Evolutionary conservation across 441 rosid species (phyloP).

Genomic region (Corymbia citriodora): DNA sequence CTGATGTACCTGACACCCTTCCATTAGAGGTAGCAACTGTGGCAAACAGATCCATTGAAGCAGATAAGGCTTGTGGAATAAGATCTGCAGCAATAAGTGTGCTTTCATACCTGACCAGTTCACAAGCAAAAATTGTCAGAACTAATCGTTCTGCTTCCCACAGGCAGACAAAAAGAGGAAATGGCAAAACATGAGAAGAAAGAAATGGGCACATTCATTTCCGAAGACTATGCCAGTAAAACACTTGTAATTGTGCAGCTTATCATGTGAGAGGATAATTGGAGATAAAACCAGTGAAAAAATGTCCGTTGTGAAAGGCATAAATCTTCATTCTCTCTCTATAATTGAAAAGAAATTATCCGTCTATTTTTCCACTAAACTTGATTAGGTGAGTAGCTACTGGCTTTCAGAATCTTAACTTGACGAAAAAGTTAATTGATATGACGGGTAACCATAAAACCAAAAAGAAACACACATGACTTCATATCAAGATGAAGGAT

Average conservation of each 20-base stretch:
- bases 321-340: not conserved
- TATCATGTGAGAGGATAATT: not conserved
- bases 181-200: not conserved
- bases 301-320: not conserved
- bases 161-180: not conserved
- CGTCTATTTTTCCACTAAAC: not conserved
- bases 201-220: not conserved
- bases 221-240: not conserved
- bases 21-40: slow-evolving; percentile 61
- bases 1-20: slow-evolving; percentile 65
- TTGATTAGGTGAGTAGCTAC: not conserved
- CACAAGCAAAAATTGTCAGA: not conserved
- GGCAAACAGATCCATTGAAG: slow-evolving; percentile 59
- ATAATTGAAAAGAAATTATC: not conserved
- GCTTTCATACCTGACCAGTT: slow-evolving; percentile 80
- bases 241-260: not conserved
- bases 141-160: not conserved
- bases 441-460: not conserved
- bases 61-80: slow-evolving; percentile 80
- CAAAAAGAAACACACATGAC: not conserved
- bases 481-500: not conserved
- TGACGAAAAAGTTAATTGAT: not conserved
- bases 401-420: not conserved
- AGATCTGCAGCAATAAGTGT: slow-evolving; percentile 79
- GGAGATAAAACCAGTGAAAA: not conserved